phyloP scores from a whole-genome alignment of 306 rosid genomes.

The Casuarina cunninghamiana region DNA sequence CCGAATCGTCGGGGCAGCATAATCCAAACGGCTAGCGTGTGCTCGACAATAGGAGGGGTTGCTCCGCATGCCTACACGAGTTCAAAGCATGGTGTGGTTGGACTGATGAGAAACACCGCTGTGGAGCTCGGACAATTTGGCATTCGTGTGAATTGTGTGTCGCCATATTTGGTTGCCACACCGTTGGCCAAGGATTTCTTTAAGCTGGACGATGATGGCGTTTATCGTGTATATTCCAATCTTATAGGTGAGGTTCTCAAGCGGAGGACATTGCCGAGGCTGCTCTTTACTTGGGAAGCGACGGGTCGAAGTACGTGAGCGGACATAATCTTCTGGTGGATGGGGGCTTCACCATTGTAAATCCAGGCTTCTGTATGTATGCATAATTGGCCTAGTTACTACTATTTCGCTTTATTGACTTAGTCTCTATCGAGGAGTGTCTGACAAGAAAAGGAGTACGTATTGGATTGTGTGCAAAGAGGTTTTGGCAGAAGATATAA shows the following conservation, averaged over 20 bases:
- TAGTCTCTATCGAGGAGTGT: too few species aligned
- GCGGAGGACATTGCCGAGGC: conserved; percentile 50
- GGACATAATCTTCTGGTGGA: conserved; percentile 50
- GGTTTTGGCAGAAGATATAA: too few species aligned
- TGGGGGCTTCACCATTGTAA: conserved; percentile 40
- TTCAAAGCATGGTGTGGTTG: conserved; percentile 49
- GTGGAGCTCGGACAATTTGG: conserved; percentile 53
- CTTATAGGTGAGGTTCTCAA: conserved; percentile 27
- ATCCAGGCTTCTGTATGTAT: conserved; percentile 22
- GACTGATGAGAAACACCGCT: conserved; percentile 36
- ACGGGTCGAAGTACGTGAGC: conserved; percentile 51
- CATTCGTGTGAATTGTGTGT: conserved; percentile 52
- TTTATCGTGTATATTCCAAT: conserved; percentile 16
- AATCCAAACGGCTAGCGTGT: conserved; percentile 32
- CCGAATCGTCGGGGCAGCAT: conserved; percentile 38
- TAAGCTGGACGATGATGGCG: conserved; percentile 28
- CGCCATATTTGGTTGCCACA: conserved; percentile 39
- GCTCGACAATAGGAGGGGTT: conserved; percentile 29
- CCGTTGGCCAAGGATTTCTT: conserved; percentile 30
- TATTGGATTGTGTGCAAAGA: too few species aligned
- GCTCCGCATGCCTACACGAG: conserved; percentile 37
- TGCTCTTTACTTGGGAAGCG: conserved; percentile 51
- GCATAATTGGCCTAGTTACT: background rate
- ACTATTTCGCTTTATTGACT: too few species aligned
- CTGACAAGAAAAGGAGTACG: too few species aligned